Base-by-base conservation (phyloP, 139 green algal species). In the Micromonas commoda region DNA sequence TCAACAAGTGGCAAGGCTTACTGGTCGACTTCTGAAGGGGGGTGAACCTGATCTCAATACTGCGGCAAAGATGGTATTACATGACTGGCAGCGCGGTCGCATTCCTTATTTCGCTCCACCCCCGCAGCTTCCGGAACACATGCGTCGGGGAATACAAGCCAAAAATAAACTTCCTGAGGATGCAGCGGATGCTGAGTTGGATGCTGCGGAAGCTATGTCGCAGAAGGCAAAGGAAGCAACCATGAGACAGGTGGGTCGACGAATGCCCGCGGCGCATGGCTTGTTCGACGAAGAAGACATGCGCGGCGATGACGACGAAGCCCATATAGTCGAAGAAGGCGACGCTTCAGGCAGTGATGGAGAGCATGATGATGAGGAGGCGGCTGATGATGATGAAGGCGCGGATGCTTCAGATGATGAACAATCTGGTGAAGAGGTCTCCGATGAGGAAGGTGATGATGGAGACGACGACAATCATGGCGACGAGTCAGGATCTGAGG, bases 41-140 rank as follows among this genome's bases (percentile, higher is more conserved):
- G 95, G 95, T 4, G 95, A 99, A 65, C 86, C 95, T 3, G 95
- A 99, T 86, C 82, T 96, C 38, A 95, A 97, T 79, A 97, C 93
- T 21, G 93, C 91, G 0, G 93, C 93, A 1, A 91, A 92, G 69
- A 97, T 97, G 90, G 88, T 99, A 74, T 89, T 99, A 31, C 88
- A 93, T 69, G 95, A 99, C 86, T 99, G 94, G 94, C 95, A 99
- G 86, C 87, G 94, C 21, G 95, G 95, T 69, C 95, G 94, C 83
- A 91, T 99, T 45, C 95, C 95, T 38, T 99, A 93, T 88, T 99
- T 97, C 85, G 90, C 84, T 3, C 86, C 95, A 37, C 95, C 95
- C 2, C 84, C 80, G 20, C 38, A 39, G 23, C 51, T 66, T 29
- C 77, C 79, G 9, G 73, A 76, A 29, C 31, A 37, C 54, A 72